Evolutionary conservation across 1,284 basidiomycete species (phyloP).

Genomic region (Leccinum griseonigrum): DNA sequence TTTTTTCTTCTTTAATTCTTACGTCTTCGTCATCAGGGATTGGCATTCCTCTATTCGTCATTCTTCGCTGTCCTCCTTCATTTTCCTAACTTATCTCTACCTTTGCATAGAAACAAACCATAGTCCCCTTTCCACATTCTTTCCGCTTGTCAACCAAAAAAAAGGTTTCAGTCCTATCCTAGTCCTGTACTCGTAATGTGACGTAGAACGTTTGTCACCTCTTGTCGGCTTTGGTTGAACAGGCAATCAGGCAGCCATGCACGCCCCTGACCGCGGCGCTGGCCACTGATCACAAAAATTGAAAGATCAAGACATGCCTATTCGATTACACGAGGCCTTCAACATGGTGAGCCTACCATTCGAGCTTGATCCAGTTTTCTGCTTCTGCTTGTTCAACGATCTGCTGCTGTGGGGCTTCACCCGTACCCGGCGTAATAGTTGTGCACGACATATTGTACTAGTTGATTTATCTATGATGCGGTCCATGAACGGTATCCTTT

Average conservation of each 20-base stretch:
- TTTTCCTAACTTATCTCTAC: neutral
- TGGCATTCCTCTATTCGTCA: neutral
- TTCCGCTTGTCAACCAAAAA: neutral
- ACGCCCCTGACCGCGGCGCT: neutral
- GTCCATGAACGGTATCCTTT: too few species aligned
- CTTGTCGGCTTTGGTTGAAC: neutral
- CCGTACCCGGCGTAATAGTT: too few species aligned
- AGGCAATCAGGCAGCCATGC: neutral
- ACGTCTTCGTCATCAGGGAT: neutral
- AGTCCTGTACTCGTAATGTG: neutral
- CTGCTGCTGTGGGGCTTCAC: slow-evolving; percentile 41
- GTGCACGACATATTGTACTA: too few species aligned
- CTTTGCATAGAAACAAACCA: neutral
- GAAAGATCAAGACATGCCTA: too few species aligned
- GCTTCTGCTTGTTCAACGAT: slow-evolving; percentile 43
- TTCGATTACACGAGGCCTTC: too few species aligned
- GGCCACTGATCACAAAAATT: too few species aligned
- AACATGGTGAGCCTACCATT: slow-evolving; percentile 48
- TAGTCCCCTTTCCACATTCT: neutral
- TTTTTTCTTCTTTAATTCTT: neutral
- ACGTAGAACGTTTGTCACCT: neutral
- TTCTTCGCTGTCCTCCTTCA: neutral
- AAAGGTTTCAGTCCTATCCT: neutral
- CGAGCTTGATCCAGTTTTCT: slow-evolving; percentile 42
- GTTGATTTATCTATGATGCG: too few species aligned